Conservation (phyloP, 805 yeast genomes). For the Metschnikowia colocasiae region DNA sequence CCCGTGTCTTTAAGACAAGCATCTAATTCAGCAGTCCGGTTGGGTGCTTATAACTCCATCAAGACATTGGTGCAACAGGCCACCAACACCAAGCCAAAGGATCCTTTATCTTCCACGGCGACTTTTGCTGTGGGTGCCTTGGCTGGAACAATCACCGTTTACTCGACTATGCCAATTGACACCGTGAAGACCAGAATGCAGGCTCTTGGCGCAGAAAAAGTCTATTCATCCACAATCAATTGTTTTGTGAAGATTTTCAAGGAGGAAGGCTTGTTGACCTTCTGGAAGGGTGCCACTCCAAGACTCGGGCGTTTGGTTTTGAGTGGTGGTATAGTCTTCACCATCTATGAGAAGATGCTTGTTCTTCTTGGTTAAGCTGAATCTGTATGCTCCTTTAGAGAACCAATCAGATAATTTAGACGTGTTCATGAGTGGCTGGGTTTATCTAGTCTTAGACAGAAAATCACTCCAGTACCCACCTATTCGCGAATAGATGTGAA, state of each 20-base stretch:
- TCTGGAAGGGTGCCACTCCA: constrained; percentile 99
- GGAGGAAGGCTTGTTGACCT: constrained; percentile 85
- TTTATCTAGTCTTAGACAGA: not conserved
- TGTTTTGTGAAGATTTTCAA: constrained; percentile 77
- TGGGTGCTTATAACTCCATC: constrained; percentile 89
- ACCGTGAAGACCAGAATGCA: constrained; percentile 98
- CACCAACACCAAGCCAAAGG: constrained; percentile 59
- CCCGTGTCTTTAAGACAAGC: constrained; percentile 97
- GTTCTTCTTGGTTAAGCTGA: constrained; percentile 43
- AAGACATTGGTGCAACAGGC: constrained; percentile 73
- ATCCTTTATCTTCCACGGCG: constrained; percentile 70
- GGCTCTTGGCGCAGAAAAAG: constrained; percentile 70
- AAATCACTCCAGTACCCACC: not conserved
- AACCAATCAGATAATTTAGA: not conserved
- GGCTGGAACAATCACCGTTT: constrained; percentile 87
- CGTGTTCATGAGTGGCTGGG: not conserved
- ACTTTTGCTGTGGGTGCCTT: constrained; percentile 89
- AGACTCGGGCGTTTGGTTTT: constrained; percentile 86
- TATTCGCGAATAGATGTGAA: not conserved
- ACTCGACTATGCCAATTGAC: constrained; percentile 92
- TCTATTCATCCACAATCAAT: constrained; percentile 71
- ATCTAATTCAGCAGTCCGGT: constrained; percentile 88
- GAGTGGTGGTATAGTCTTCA: constrained; percentile 96
- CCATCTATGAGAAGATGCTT: constrained; percentile 89
- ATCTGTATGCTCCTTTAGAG: not conserved